A percentile compares a stretch with the other conserved stretches of the same genome.
These are phyloP conservation scores for Phaeosphaeria sp. DNA, from an alignment of 2,329 filamentous ascomycete genomes.

Conservation along the genomic window DNA sequence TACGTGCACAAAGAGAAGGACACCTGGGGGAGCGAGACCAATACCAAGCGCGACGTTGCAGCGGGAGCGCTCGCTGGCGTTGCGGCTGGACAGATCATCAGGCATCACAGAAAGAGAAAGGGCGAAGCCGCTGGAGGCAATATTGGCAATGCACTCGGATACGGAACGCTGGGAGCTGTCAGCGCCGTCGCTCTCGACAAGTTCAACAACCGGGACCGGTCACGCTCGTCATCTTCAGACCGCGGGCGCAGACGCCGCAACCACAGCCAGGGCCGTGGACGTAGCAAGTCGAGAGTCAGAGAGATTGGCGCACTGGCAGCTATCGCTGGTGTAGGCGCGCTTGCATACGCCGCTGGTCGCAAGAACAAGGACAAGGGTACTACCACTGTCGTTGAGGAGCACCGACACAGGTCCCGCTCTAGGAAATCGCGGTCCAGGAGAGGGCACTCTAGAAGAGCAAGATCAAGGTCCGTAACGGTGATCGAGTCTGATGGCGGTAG, in stretches of 20 bases:
- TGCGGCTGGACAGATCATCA: slow-evolving; percentile 66
- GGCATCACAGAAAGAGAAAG: slow-evolving; percentile 63
- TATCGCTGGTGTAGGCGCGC: slow-evolving; percentile 65
- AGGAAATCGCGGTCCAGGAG: slow-evolving; percentile 32
- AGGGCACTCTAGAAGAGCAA: slow-evolving; percentile 20
- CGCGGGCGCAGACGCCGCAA: slow-evolving; percentile 28
- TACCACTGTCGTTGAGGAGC: slow-evolving; percentile 53
- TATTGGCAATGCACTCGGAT: slow-evolving; percentile 63
- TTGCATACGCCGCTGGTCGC: slow-evolving; percentile 60
- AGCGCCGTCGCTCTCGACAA: slow-evolving; percentile 66
- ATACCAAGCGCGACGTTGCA: slow-evolving; percentile 65
- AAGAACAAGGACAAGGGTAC: slow-evolving; percentile 56
- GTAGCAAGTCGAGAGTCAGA: slow-evolving; percentile 53
- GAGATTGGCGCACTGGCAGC: slow-evolving; percentile 66
- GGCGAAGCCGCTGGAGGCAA: slow-evolving; percentile 62
- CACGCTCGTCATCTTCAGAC: slow-evolving; percentile 48
- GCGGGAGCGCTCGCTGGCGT: slow-evolving; percentile 67
- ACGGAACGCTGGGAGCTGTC: slow-evolving; percentile 67
- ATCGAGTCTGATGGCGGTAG: slow-evolving; percentile 31
- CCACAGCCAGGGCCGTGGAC: slow-evolving; percentile 38
- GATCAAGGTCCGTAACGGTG: slow-evolving; percentile 47
- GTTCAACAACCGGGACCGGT: slow-evolving; percentile 56
- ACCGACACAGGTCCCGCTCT: slow-evolving; percentile 55
- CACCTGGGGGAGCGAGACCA: slow-evolving; percentile 52
- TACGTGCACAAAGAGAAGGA: slow-evolving; percentile 64